phyloP scores from a whole-genome alignment of 2,329 filamentous ascomycete genomes.

The Sporothrix mexicana region DNA sequence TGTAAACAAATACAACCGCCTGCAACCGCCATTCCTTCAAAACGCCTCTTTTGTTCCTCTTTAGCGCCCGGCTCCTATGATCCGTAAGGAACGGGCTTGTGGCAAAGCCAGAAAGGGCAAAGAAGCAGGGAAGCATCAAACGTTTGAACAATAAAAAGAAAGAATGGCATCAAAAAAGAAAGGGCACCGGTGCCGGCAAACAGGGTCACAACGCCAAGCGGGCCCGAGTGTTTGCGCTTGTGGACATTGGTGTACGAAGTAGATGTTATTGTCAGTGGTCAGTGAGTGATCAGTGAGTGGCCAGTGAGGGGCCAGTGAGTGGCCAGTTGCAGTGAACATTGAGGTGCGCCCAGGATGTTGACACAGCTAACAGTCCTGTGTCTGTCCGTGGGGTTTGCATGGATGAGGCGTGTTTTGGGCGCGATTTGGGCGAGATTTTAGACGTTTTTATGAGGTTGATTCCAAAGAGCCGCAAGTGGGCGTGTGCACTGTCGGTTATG shows the following conservation, averaged over 20 bases:
- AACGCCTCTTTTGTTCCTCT: too few relatives aligned
- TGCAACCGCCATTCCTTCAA: background rate
- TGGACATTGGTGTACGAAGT: background rate
- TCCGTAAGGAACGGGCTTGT: background rate
- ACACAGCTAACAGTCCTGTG: too few relatives aligned
- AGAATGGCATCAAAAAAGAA: background rate
- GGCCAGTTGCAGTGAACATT: background rate
- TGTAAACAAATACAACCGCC: background rate
- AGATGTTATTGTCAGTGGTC: background rate
- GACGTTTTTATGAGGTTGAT: background rate
- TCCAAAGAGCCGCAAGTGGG: slow-evolving; percentile 15
- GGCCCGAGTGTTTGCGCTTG: slow-evolving; percentile 5
- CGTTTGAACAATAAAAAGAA: background rate
- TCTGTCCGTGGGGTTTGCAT: too few relatives aligned
- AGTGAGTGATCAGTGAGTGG: too few relatives aligned
- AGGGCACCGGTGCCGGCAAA: slow-evolving; percentile 5
- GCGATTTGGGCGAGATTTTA: too few relatives aligned
- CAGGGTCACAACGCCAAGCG: background rate
- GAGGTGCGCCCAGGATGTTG: background rate
- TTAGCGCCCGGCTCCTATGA: background rate
- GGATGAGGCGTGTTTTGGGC: too few relatives aligned
- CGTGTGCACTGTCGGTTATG: background rate
- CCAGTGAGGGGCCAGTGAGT: too few relatives aligned
- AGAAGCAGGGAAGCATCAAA: background rate
- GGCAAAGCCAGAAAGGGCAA: background rate